Percentiles rank a stretch among this genome's conserved stretches.
These are phyloP conservation scores for Phytophthora quininea DNA, from an alignment of 352 stramenopile genomes.

Conservation along the genomic window DNA sequence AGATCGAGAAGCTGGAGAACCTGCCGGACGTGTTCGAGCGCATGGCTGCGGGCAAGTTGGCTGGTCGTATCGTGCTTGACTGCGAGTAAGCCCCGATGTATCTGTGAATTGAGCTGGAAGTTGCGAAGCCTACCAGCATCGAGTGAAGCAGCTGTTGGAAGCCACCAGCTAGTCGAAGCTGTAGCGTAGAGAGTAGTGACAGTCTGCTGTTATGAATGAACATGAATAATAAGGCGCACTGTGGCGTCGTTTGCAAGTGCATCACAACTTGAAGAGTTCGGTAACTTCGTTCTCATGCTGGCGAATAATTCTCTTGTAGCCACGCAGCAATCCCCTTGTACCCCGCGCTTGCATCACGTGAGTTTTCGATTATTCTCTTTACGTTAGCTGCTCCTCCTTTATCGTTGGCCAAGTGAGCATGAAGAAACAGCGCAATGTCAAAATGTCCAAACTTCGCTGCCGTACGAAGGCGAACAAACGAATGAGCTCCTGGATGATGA, in stretches of 20 bases:
- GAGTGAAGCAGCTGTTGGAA: neutral
- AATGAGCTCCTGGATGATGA: neutral
- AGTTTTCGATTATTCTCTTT: too few species aligned
- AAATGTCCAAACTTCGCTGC: neutral
- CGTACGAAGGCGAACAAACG: too few species aligned
- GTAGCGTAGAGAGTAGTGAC: neutral
- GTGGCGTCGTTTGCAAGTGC: neutral
- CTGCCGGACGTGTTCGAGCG: conserved; percentile 49
- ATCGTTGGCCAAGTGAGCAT: neutral
- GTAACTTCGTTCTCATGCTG: too few species aligned
- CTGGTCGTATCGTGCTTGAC: conserved; percentile 57
- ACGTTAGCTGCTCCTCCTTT: too few species aligned
- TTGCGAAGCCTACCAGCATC: neutral
- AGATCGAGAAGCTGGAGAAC: conserved; percentile 43
- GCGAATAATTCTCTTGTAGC: too few species aligned
- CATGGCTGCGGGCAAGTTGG: conserved; percentile 47
- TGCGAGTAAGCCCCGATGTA: conserved; percentile 39
- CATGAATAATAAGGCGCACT: neutral
- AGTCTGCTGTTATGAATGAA: neutral
- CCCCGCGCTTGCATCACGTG: too few species aligned
- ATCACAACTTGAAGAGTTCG: too few species aligned
- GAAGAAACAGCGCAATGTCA: conserved; percentile 2
- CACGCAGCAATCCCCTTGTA: too few species aligned
- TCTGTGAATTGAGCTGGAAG: neutral
- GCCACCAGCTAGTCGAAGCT: neutral